Evolutionary conservation across 1,284 basidiomycete genomes (phyloP).

Genomic region (Prillingera fragicola): DNA sequence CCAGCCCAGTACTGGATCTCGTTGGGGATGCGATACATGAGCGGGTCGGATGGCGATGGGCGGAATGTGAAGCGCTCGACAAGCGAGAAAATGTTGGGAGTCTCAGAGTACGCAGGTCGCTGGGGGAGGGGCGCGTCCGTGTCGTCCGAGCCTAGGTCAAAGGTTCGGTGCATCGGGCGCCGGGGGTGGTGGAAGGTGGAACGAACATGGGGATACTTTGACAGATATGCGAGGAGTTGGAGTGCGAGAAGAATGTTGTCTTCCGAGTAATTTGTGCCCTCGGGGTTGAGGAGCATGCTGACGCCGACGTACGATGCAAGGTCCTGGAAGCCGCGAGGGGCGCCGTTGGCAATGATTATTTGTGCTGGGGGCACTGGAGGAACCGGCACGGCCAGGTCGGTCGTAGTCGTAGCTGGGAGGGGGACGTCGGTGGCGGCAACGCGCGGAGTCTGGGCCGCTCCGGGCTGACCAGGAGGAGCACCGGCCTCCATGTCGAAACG

Average conservation of each 20-base stretch:
- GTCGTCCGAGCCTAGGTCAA: conserved; percentile 34
- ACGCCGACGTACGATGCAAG: conserved; percentile 43
- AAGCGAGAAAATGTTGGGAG: conserved; percentile 86
- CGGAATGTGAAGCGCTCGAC: conserved; percentile 95
- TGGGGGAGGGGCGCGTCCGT: conserved; percentile 35
- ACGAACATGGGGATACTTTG: conserved; percentile 97
- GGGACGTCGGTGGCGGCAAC: conserved; percentile 21
- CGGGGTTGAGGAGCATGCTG: conserved; percentile 35
- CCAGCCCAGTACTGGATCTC: conserved; percentile 99
- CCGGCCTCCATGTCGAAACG: conserved; percentile 44
- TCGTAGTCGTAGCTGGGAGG: conserved; percentile 13
- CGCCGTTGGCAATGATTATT: conserved; percentile 48
- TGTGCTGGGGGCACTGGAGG: conserved; percentile 26
- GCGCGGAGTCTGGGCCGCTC: conserved; percentile 36
- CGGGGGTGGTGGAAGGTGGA: conserved; percentile 88
- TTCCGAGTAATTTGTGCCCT: conserved; percentile 67
- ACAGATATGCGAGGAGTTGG: conserved; percentile 91
- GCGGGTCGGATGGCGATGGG: conserved; percentile 71
- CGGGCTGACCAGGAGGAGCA: conserved; percentile 44
- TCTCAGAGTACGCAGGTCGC: conserved; percentile 43
- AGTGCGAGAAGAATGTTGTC: conserved; percentile 88
- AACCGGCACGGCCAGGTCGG: conserved; percentile 16
- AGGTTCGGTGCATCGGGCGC: conserved; percentile 48
- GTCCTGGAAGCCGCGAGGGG: conserved; percentile 47
- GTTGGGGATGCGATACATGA: conserved; percentile 66